Conservation (phyloP, 306 rosid genomes). For the Parietaria judaica region DNA sequence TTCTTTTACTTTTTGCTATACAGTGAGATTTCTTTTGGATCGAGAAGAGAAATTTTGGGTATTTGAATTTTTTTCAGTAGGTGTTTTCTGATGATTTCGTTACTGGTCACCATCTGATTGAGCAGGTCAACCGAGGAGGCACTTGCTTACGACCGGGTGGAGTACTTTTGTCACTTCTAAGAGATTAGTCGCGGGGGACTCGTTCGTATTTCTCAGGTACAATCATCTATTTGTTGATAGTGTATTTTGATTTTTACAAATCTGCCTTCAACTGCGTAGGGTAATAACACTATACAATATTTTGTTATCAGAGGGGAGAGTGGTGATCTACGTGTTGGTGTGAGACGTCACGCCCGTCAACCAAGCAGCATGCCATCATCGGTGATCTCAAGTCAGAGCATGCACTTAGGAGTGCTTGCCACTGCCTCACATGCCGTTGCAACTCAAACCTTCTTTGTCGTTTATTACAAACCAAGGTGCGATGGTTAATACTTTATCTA, state of each 20-base stretch:
- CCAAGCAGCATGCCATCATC: slow-evolving; percentile 82
- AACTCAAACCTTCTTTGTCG: slow-evolving; percentile 65
- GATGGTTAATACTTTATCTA: background rate
- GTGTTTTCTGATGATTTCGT: background rate
- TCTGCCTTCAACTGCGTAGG: no score
- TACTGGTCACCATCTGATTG: slow-evolving; percentile 11
- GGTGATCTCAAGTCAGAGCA: slow-evolving; percentile 88
- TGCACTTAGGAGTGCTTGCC: slow-evolving; percentile 95
- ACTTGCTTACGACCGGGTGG: slow-evolving; percentile 97
- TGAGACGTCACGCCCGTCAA: slow-evolving; percentile 75
- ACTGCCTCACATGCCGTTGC: slow-evolving; percentile 94
- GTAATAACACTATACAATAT: slow-evolving; percentile 7
- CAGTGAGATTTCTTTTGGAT: background rate
- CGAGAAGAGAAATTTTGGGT: background rate
- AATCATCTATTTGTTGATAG: background rate
- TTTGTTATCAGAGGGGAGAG: slow-evolving; percentile 50
- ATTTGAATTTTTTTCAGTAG: background rate
- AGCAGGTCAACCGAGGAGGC: slow-evolving; percentile 94
- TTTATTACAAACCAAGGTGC: slow-evolving; percentile 90
- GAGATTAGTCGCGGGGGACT: slow-evolving; percentile 83
- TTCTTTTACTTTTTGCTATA: slow-evolving; percentile 2
- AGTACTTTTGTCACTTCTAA: slow-evolving; percentile 94
- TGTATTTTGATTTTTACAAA: no score
- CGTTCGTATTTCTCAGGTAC: slow-evolving; percentile 83
- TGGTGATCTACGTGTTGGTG: slow-evolving; percentile 85